Base-by-base conservation (phyloP, 202 grass and related monocot species). In the Schoenoplectus triqueter region DNA sequence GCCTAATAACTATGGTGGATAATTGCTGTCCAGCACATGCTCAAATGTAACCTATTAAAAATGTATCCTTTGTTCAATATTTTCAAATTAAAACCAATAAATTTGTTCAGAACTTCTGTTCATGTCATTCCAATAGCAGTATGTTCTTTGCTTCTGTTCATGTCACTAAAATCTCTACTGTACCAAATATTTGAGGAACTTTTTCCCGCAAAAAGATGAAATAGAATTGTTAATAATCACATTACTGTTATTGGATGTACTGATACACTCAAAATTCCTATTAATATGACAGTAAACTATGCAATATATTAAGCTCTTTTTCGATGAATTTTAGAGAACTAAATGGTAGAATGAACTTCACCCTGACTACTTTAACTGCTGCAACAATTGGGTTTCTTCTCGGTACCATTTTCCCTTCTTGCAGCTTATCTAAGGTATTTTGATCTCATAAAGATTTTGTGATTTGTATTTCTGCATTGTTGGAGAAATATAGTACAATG, bases 301-400 rank as follows among this genome's bases (percentile, higher is more conserved):
- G 10, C 9, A 76, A 39, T 6, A 56, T 51, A 49, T 82, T 14
- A 55, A 54, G 14, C 50, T 41, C 7, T 64, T 55, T 51, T 69
- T 15, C 19, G 54, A 66, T n/a, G 14, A 69, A 55, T 69, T 52
- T 21, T 49, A 82, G 80, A 17, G 64, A n/a, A 50, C 45, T 82
- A 31, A 82, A 51, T 15, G 18, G 19, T 54, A 54, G 64, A 69
- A 73, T 83, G 80, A 86, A 64, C 67, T 7, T 82, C 7, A 70
- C 17, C 10, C 11, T 78, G 51, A 66, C 80, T 13, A 79, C 20
- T 62, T 61, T 84, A 51, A 64, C 15, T 64, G 88, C 84, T 42
- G 65, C 61, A 21, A 22, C 78, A 71, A 15, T 84, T 80, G 88
- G 84, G 9, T 86, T 89, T 86, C 69, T 86, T 61, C 6, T 86